These are phyloP conservation scores for Geosmithia flava DNA, from an alignment of 2,329 filamentous ascomycete species.

Conservation along the genomic window DNA sequence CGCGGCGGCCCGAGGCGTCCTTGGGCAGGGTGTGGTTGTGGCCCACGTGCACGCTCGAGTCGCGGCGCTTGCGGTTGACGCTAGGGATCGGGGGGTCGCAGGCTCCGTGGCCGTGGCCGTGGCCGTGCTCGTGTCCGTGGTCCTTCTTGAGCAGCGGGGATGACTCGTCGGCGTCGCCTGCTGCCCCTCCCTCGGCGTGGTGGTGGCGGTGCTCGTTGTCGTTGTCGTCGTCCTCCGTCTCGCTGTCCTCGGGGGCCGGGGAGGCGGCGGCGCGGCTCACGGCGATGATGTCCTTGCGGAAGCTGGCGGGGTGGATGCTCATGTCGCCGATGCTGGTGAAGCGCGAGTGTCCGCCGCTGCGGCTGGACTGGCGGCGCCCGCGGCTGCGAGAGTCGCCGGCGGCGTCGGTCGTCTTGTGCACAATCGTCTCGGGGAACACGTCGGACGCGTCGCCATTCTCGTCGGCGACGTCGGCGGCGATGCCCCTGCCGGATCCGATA, in stretches of 20 bases:
- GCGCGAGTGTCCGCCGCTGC: slow-evolving; percentile 38
- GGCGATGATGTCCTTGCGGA: slow-evolving; percentile 85
- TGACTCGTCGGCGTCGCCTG: slow-evolving; percentile 29
- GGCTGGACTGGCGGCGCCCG: slow-evolving; percentile 30
- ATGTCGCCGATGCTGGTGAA: slow-evolving; percentile 59
- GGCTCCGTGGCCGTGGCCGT: slow-evolving; percentile 6
- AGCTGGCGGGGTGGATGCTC: slow-evolving; percentile 78
- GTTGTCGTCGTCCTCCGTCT: slow-evolving; percentile 28
- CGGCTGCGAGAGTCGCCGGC: slow-evolving; percentile 17
- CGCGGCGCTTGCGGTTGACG: slow-evolving; percentile 20
- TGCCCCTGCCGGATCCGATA: slow-evolving; percentile 42
- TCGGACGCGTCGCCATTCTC: slow-evolving; percentile 21
- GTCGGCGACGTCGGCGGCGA: slow-evolving; percentile 49
- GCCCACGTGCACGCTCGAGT: slow-evolving; percentile 48
- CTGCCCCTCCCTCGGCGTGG: slow-evolving; percentile 22
- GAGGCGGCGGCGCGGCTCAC: slow-evolving; percentile 46
- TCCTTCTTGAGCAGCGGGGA: slow-evolving; percentile 32
- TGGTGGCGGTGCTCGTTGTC: slow-evolving; percentile 22
- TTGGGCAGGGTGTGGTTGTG: slow-evolving; percentile 77
- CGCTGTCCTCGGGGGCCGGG: slow-evolving; percentile 36
- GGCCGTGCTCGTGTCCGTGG: slow-evolving; percentile 16
- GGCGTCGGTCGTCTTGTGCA: slow-evolving; percentile 17
- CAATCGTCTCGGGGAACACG: slow-evolving; percentile 8
- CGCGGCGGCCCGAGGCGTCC: slow-evolving; percentile 43
- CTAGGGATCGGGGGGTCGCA: background rate